Evolutionary conservation across 257 asterid genomes (phyloP).

Genomic region (Anisodus acutangulus): DNA sequence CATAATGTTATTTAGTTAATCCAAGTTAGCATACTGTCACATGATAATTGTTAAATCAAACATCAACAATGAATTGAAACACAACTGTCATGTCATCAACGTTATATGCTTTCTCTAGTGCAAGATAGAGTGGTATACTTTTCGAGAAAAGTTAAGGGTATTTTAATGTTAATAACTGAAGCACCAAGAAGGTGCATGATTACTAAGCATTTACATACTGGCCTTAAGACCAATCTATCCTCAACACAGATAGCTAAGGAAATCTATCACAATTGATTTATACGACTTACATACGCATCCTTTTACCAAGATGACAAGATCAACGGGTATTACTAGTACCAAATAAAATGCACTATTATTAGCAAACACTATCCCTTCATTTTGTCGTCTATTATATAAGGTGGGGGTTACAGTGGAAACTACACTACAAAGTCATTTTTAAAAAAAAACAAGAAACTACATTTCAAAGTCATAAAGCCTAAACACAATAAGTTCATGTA

Average conservation of each 20-base stretch:
- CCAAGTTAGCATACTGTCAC: background rate
- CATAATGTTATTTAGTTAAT: background rate
- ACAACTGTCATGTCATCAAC: background rate
- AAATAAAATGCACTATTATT: background rate
- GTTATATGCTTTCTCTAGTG: conserved; percentile 3
- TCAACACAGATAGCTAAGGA: background rate
- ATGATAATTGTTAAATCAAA: background rate
- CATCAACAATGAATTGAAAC: background rate
- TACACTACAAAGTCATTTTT: background rate
- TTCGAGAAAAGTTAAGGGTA: background rate
- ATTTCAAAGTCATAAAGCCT: background rate
- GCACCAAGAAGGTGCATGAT: background rate
- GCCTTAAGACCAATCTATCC: background rate
- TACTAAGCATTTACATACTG: background rate
- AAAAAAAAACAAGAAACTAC: background rate
- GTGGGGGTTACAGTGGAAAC: background rate
- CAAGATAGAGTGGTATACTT: background rate
- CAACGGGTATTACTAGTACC: background rate
- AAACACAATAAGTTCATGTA: conserved; percentile 9
- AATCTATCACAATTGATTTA: background rate
- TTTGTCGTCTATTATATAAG: background rate
- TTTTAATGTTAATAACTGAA: background rate
- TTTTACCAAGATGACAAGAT: background rate
- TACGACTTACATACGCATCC: background rate
- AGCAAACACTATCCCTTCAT: background rate